Conservation (phyloP, 1,139 yeast genomes). For the Candida neerlandica region DNA sequence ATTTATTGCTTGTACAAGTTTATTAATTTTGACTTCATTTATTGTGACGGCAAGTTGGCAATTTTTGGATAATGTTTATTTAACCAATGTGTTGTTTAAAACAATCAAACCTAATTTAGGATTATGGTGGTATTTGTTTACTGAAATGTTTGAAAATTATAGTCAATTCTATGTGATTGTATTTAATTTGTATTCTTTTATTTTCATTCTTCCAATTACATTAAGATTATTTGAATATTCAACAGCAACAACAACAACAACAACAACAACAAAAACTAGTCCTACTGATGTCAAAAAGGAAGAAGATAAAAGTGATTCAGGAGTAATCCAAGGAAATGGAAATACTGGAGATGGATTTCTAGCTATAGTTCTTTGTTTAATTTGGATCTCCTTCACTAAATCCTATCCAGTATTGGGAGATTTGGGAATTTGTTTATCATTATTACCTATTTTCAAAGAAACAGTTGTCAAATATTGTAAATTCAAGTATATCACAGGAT, state of each 20-base stretch:
- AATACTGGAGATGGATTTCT: conserved; percentile 56
- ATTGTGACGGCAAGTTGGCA: conserved; percentile 37
- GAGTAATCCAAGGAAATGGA: conserved; percentile 7
- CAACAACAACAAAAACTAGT: too few species aligned
- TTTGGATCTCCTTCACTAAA: conserved; percentile 74
- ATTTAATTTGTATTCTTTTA: conserved; percentile 73
- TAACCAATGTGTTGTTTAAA: conserved; percentile 58
- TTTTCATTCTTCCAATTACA: conserved; percentile 75
- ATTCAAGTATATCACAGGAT: conserved; percentile 34
- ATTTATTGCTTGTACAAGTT: conserved; percentile 28
- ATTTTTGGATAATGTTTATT: conserved; percentile 65
- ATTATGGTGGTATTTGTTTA: conserved; percentile 97
- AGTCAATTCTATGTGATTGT: conserved; percentile 80
- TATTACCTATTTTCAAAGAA: conserved; percentile 59
- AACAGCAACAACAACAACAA: neutral
- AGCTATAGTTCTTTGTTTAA: conserved; percentile 61
- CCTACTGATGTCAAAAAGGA: too few species aligned
- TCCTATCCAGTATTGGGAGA: conserved; percentile 92
- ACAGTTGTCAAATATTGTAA: conserved; percentile 40
- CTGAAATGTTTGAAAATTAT: conserved; percentile 92
- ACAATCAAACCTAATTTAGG: conserved; percentile 87
- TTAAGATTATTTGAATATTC: conserved; percentile 54
- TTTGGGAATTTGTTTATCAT: conserved; percentile 65
- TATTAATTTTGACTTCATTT: conserved; percentile 39
- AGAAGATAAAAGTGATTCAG: neutral